Conservation (phyloP, 495 filamentous ascomycete species). For the Lichenothelia convexa region DNA sequence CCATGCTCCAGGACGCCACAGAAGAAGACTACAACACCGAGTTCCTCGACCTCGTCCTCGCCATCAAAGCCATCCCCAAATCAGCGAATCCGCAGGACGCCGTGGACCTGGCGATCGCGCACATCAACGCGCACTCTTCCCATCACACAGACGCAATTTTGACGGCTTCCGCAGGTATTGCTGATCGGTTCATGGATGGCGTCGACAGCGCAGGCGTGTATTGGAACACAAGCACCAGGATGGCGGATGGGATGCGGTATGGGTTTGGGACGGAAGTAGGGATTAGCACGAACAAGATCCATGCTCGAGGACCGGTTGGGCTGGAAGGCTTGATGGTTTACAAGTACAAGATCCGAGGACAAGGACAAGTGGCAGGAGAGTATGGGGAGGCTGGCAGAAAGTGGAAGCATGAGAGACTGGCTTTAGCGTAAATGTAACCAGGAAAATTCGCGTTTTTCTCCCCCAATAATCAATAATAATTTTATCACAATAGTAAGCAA, state of each 20-base stretch:
- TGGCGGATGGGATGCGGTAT: slow-evolving; percentile 92
- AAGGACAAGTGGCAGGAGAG: slow-evolving; percentile 54
- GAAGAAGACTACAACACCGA: slow-evolving; percentile 70
- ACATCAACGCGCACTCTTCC: slow-evolving; percentile 84
- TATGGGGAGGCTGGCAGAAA: slow-evolving; percentile 52
- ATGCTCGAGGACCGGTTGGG: slow-evolving; percentile 81
- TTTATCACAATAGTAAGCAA: too few relatives aligned
- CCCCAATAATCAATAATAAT: too few relatives aligned
- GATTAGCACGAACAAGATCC: slow-evolving; percentile 97
- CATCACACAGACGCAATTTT: slow-evolving; percentile 92
- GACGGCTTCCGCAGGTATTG: slow-evolving; percentile 42
- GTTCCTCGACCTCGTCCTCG: slow-evolving; percentile 69
- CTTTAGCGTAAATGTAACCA: too few relatives aligned
- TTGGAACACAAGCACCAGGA: slow-evolving; percentile 89
- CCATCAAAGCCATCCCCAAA: slow-evolving; percentile 57
- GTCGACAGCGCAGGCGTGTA: slow-evolving; percentile 87
- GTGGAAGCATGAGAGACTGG: slow-evolving; percentile 53
- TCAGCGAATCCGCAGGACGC: slow-evolving; percentile 14
- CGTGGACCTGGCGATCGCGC: slow-evolving; percentile 53
- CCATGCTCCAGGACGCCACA: slow-evolving; percentile 41
- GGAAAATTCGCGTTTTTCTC: too few relatives aligned
- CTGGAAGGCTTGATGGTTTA: slow-evolving; percentile 92
- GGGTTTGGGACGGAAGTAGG: slow-evolving; percentile 97
- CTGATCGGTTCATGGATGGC: slow-evolving; percentile 60
- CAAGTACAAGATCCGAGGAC: slow-evolving; percentile 73